These are phyloP conservation scores for Penicillium steckii DNA, from an alignment of 495 filamentous ascomycete genomes.

Conservation along the genomic window DNA sequence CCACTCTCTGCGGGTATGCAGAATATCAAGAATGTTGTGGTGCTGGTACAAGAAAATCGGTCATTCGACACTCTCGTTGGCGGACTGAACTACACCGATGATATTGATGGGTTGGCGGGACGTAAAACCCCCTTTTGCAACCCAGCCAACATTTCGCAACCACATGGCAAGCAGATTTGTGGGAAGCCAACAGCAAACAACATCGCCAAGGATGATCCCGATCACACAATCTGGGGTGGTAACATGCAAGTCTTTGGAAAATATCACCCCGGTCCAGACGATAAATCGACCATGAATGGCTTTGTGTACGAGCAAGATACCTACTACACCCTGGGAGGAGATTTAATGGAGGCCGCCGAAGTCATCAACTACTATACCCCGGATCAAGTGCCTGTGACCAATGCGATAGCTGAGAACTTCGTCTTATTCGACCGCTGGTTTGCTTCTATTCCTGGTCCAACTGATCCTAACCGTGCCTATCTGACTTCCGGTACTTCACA, in stretches of 20 bases:
- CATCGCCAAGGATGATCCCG: constrained; percentile 42
- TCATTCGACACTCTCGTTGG: constrained; percentile 45
- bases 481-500: constrained; percentile 46
- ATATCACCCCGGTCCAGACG: constrained; percentile 32
- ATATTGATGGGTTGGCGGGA: constrained; percentile 35
- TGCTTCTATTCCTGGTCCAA: constrained; percentile 45
- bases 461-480: constrained; percentile 48
- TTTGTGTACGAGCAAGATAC: constrained; percentile 47
- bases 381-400: constrained; percentile 44
- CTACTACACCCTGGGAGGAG: constrained; percentile 30
- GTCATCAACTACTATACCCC: constrained; percentile 51
- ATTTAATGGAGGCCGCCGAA: constrained; percentile 29
- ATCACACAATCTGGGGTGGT: constrained; percentile 47
- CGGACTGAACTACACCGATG: constrained; percentile 33
- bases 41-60: constrained; percentile 44
- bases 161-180: constrained; percentile 35
- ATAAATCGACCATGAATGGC: constrained; percentile 33
- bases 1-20: constrained; percentile 17
- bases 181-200: constrained; percentile 29
- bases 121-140: constrained; percentile 35
- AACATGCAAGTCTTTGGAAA: constrained; percentile 49
- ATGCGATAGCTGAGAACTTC: constrained; percentile 46
- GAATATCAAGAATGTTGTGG: constrained; percentile 47
- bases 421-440: constrained; percentile 50
- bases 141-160: constrained; percentile 36